Percentiles rank a stretch among this genome's conserved stretches.
These are phyloP conservation scores for Juglanconis sp. DNA, from an alignment of 2,329 filamentous ascomycete species.

Conservation along the genomic window DNA sequence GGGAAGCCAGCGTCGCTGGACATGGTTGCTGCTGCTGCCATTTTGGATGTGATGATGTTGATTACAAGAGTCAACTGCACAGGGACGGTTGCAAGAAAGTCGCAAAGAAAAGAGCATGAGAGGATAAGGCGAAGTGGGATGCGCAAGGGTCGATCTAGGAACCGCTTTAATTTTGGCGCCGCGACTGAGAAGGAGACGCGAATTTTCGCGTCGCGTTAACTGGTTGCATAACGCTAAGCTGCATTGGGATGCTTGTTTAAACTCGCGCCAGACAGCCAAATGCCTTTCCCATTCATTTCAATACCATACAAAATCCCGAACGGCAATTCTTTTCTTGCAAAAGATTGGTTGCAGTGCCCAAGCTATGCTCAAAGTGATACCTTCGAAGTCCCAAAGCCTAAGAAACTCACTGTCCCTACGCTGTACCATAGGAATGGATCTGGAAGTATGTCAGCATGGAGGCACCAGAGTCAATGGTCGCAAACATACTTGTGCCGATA, in stretches of 20 bases:
- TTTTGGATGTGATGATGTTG: constrained; percentile 4
- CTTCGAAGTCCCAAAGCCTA: not conserved
- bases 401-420: not conserved
- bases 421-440: constrained; percentile 16
- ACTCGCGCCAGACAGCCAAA: not conserved
- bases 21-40: constrained; percentile 41
- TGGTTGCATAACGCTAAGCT: constrained; percentile 16
- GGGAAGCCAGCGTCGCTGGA: constrained; percentile 54
- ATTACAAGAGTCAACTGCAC: not conserved
- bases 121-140: constrained; percentile 4
- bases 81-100: not conserved
- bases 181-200: constrained; percentile 1
- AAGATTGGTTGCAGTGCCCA: not conserved
- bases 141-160: not conserved
- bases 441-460: constrained; percentile 1
- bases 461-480: not conserved
- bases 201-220: constrained; percentile 16
- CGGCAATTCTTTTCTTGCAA: not conserved
- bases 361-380: not conserved
- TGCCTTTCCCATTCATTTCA: not conserved
- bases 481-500: constrained; percentile 49
- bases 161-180: not conserved
- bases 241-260: constrained; percentile 10
- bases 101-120: not conserved
- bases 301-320: not conserved